phyloP scores from a whole-genome alignment of 192 early-diverging fungal species.

The Phycomyces blakesleeanus region DNA sequence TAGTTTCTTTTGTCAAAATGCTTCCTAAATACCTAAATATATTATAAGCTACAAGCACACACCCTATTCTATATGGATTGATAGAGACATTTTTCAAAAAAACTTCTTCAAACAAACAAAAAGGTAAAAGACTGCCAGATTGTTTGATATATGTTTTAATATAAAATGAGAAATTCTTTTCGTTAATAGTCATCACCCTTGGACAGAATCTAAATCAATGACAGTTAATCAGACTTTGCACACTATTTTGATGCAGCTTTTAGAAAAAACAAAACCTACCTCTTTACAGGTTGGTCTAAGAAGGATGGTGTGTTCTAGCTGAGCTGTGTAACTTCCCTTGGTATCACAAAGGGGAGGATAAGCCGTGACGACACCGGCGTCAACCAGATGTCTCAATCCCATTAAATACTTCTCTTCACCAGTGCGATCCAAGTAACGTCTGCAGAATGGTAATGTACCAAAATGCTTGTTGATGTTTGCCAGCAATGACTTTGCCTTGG shows the following conservation, averaged over 20 bases:
- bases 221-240: background rate
- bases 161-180: too few species aligned
- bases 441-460: slow-evolving; percentile 93
- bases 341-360: slow-evolving; percentile 89
- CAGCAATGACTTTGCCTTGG: slow-evolving; percentile 72
- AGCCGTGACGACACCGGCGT: slow-evolving; percentile 73
- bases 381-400: slow-evolving; percentile 82
- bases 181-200: slow-evolving; percentile 32
- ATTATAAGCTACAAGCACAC: too few species aligned
- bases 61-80: too few species aligned
- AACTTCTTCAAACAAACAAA: too few species aligned
- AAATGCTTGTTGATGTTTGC: slow-evolving; percentile 84
- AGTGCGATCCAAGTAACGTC: slow-evolving; percentile 90
- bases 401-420: slow-evolving; percentile 89
- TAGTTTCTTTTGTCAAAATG: too few species aligned
- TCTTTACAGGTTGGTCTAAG: slow-evolving; percentile 88
- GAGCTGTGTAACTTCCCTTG: slow-evolving; percentile 88
- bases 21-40: too few species aligned
- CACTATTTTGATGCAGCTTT: background rate
- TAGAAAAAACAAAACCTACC: slow-evolving; percentile 34
- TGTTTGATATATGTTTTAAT: too few species aligned
- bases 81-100: too few species aligned
- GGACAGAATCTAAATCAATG: slow-evolving; percentile 20
- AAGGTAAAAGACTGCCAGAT: too few species aligned
- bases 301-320: slow-evolving; percentile 94